Evolutionary conservation across 2,329 filamentous ascomycete species (phyloP).

Genomic region (Venturiaceae sp.): DNA sequence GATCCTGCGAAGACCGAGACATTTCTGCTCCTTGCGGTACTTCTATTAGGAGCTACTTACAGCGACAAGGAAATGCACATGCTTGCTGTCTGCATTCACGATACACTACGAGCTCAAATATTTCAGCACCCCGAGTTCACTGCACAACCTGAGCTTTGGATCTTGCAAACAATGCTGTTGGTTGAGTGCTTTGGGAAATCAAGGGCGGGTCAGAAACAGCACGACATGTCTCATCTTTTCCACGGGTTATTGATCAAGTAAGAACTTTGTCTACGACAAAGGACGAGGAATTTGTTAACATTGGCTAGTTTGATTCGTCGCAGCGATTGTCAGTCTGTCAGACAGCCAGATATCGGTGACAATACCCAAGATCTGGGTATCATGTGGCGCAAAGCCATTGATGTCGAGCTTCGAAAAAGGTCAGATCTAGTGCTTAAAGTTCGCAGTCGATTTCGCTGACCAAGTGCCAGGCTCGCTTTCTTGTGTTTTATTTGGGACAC

Average conservation of each 20-base stretch:
- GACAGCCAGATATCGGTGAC: constrained; percentile 24
- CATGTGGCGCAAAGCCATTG: constrained; percentile 44
- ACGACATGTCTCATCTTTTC: constrained; percentile 54
- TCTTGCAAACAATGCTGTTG: constrained; percentile 50
- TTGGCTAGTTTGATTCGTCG: constrained; percentile 32
- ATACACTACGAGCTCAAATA: constrained; percentile 49
- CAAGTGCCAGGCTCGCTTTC: constrained; percentile 35
- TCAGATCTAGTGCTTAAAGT: constrained; percentile 12
- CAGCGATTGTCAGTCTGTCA: constrained; percentile 40
- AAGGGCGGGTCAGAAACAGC: constrained; percentile 51
- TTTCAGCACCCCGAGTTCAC: constrained; percentile 48
- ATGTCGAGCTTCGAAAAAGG: constrained; percentile 50
- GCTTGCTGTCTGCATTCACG: constrained; percentile 50
- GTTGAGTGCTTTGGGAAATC: constrained; percentile 58
- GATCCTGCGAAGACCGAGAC: constrained; percentile 39
- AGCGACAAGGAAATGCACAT: constrained; percentile 49
- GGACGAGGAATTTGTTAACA: not conserved
- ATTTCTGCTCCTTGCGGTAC: constrained; percentile 42
- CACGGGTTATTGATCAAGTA: constrained; percentile 44
- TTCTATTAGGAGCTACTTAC: constrained; percentile 54
- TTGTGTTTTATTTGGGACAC: constrained; percentile 60
- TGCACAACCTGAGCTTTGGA: constrained; percentile 50
- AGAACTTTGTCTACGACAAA: not conserved
- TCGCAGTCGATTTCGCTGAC: not conserved
- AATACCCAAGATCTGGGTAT: constrained; percentile 30